Conservation (phyloP, 495 filamentous ascomycete genomes). For the Hypomontagnella submonticulosa region DNA sequence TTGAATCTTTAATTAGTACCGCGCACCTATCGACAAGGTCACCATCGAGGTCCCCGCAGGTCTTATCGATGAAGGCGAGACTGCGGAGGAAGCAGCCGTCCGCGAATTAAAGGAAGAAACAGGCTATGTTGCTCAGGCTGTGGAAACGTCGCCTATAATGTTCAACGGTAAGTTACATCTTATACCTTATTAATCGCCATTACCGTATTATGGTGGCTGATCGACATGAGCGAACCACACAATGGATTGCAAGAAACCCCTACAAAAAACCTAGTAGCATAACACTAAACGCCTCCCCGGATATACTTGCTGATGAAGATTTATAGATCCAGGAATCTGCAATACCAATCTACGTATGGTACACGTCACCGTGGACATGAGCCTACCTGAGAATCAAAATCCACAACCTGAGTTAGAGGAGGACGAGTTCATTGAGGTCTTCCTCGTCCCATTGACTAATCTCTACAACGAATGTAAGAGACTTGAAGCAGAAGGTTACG, state of each 20-base stretch:
- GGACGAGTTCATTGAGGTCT: constrained; percentile 90
- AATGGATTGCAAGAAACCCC: neutral
- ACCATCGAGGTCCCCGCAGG: constrained; percentile 89
- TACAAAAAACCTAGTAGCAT: too few species aligned
- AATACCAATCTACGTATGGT: constrained; percentile 89
- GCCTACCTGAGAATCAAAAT: constrained; percentile 71
- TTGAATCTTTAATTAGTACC: constrained; percentile 57
- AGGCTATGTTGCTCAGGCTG: constrained; percentile 80
- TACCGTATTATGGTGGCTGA: neutral
- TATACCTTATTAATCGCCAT: neutral
- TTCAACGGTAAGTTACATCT: constrained; percentile 72
- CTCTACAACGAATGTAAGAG: constrained; percentile 75
- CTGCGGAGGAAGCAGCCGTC: constrained; percentile 79
- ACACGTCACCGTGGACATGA: constrained; percentile 82
- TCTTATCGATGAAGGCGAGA: constrained; percentile 84
- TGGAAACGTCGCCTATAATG: constrained; percentile 79
- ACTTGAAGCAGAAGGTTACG: constrained; percentile 79
- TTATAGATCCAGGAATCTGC: constrained; percentile 76
- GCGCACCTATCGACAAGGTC: constrained; percentile 82
- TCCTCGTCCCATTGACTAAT: constrained; percentile 72
- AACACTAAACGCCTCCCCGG: too few species aligned
- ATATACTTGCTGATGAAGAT: constrained; percentile 1
- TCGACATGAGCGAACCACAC: neutral
- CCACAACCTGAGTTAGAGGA: constrained; percentile 82
- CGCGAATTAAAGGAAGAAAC: constrained; percentile 96